These are phyloP conservation scores for Rhododendron henanense DNA, from an alignment of 148 eudicot genomes.

Conservation along the genomic window DNA sequence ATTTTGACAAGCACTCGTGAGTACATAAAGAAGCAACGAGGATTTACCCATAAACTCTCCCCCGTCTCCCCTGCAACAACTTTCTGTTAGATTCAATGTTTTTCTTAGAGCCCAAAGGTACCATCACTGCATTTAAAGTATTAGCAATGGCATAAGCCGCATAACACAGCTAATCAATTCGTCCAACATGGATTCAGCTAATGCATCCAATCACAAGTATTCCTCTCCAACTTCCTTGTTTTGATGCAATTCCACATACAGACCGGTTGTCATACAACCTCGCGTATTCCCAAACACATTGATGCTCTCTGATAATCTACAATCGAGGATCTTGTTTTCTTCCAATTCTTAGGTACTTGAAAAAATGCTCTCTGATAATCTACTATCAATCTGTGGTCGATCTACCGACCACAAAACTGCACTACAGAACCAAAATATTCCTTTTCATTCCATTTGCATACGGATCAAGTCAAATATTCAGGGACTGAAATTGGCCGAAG, in stretches of 20 bases:
- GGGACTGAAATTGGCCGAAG: background rate
- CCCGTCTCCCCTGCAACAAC: background rate
- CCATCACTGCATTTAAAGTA: background rate
- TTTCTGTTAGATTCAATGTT: background rate
- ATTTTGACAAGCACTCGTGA: background rate
- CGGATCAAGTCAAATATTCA: background rate
- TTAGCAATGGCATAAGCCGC: background rate
- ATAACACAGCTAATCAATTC: background rate
- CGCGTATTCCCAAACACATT: too few relatives aligned
- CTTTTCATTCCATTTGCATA: background rate
- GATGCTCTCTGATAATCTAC: background rate
- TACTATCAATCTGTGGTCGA: background rate
- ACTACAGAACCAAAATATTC: background rate
- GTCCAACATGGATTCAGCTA: background rate
- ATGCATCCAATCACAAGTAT: background rate
- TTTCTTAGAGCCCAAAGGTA: background rate
- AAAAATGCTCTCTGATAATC: too few relatives aligned
- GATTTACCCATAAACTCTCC: background rate
- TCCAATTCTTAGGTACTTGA: background rate
- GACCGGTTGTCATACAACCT: background rate
- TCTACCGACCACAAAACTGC: background rate
- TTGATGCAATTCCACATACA: background rate
- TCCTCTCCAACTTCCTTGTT: background rate
- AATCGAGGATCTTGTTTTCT: background rate
- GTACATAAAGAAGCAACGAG: background rate